Evolutionary conservation across 2,329 filamentous ascomycete genomes (phyloP).

Genomic region (Penicillium sp.): DNA sequence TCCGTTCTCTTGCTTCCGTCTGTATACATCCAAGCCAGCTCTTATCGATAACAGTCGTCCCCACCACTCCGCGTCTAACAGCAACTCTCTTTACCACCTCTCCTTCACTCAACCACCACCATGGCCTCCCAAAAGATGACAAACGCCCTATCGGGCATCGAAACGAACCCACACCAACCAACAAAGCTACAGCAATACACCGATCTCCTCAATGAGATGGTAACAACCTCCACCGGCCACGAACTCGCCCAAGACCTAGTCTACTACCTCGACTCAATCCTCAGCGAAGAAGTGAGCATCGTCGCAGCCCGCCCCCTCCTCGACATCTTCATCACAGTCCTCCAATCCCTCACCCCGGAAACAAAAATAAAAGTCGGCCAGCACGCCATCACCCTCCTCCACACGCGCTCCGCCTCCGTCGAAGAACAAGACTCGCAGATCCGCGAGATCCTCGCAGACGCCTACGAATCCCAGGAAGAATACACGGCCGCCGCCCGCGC

Average conservation of each 20-base stretch:
- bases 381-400: conserved; percentile 67
- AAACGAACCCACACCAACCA: conserved; percentile 48
- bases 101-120: not conserved
- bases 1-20: not conserved
- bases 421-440: conserved; percentile 81
- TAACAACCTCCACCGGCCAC: conserved; percentile 45
- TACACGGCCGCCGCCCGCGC: conserved; percentile 74
- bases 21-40: not conserved
- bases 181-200: conserved; percentile 59
- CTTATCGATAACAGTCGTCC: conserved; percentile 11
- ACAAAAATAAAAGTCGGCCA: conserved; percentile 73
- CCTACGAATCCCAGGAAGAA: conserved; percentile 80
- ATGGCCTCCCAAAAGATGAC: conserved; percentile 55
- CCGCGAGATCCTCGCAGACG: conserved; percentile 77
- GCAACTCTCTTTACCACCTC: not conserved
- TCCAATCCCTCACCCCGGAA: conserved; percentile 56
- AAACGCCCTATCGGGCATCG: conserved; percentile 51
- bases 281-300: conserved; percentile 69
- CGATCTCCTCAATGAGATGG: conserved; percentile 57
- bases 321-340: conserved; percentile 63
- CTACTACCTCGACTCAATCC: conserved; percentile 67
- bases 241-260: conserved; percentile 62
- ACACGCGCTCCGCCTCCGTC: conserved; percentile 68
- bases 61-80: conserved; percentile 1
- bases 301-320: conserved; percentile 74